Evolutionary conservation across 169 alveolate genomes (phyloP).

Genomic region (Plasmodium malariae): DNA sequence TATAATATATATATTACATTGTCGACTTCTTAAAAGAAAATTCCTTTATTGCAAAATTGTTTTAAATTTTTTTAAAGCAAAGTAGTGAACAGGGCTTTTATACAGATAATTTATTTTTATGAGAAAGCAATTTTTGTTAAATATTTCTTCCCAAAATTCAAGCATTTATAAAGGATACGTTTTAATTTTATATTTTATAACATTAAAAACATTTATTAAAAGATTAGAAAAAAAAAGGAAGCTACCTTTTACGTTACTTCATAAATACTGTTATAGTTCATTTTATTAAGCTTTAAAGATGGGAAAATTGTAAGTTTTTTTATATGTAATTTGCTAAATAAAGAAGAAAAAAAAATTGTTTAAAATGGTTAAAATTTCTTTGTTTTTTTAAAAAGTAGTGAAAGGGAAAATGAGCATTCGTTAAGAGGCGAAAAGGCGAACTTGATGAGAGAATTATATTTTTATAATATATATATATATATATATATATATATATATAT

Average conservation of each 20-base stretch:
- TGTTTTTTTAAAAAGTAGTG: too few relatives aligned
- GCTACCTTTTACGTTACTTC: not conserved
- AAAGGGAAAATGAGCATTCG: too few relatives aligned
- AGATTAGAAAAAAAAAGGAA: not conserved
- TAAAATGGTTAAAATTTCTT: not conserved
- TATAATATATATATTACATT: conserved; percentile 3
- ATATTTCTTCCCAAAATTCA: not conserved
- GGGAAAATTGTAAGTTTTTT: conserved; percentile 77
- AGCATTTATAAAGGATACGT: not conserved
- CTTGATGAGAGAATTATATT: too few relatives aligned
- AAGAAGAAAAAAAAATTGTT: not conserved
- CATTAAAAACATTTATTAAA: not conserved
- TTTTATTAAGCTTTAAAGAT: conserved; percentile 17
- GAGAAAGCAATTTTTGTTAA: not conserved
- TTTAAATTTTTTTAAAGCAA: not conserved
- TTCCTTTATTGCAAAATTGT: conserved; percentile 9
- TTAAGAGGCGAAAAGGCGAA: too few relatives aligned
- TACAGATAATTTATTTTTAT: not conserved
- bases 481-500: too few relatives aligned
- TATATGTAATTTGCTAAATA: not conserved
- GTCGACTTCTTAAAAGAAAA: not conserved
- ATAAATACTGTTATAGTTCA: not conserved
- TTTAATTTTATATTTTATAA: not conserved
- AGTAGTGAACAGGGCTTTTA: too few relatives aligned
- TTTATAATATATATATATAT: too few relatives aligned